A percentile compares a stretch with the other conserved stretches of the same genome.
Conservation (phyloP, 2,329 filamentous ascomycete genomes). For the Sclerotinia glacialis region DNA sequence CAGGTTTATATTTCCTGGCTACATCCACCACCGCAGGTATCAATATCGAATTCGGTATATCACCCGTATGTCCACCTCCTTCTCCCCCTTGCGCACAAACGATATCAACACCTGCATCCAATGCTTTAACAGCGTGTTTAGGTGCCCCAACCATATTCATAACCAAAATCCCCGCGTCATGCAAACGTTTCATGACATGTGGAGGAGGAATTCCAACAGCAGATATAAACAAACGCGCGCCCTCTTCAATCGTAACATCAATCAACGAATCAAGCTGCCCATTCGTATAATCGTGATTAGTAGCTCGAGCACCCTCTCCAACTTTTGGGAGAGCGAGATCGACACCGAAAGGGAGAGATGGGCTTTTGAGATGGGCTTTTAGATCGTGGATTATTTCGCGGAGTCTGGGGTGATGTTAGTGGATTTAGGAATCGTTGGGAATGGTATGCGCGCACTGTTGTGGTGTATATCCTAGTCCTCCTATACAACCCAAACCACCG, state of each 20-base stretch:
- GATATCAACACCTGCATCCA: conserved; percentile 83
- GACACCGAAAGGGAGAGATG: conserved; percentile 79
- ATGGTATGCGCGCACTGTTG: neutral
- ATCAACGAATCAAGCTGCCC: conserved; percentile 86
- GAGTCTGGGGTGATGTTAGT: conserved; percentile 43
- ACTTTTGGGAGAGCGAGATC: conserved; percentile 90
- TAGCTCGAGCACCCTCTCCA: conserved; percentile 77
- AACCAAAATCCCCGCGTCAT: conserved; percentile 74
- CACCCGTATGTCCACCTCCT: conserved; percentile 88
- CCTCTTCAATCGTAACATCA: conserved; percentile 78
- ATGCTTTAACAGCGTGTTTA: conserved; percentile 83
- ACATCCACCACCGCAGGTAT: conserved; percentile 86
- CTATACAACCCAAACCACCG: conserved; percentile 72
- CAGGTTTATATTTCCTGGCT: conserved; percentile 57
- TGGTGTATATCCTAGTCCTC: conserved; percentile 70
- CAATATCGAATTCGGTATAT: conserved; percentile 80
- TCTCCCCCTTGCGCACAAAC: conserved; percentile 91
- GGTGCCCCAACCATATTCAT: conserved; percentile 99
- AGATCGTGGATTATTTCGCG: conserved; percentile 81
- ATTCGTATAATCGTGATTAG: conserved; percentile 93
- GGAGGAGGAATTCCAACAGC: conserved; percentile 84
- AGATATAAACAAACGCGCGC: conserved; percentile 80
- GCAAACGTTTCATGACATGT: conserved; percentile 70
- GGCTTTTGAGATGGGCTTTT: conserved; percentile 66
- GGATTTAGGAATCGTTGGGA: neutral